Base-by-base conservation (phyloP, 371 early-diverging fungal species). In the Mucor ambiguus region DNA sequence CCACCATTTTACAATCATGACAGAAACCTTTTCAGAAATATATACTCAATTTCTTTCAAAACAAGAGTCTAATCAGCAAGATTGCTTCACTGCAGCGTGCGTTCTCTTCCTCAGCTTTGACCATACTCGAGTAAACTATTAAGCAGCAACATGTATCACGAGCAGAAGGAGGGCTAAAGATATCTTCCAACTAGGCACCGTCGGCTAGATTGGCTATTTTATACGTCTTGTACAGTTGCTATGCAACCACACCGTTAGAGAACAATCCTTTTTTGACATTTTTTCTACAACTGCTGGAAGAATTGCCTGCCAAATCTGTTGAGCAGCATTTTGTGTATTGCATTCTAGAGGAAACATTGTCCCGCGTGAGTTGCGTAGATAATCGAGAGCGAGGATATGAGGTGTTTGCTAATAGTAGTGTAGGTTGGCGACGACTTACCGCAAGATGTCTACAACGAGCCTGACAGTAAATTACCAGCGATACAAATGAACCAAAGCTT, bases 261-360 rank as follows among this genome's bases (percentile, higher is more conserved):
- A 54, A 59, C 9, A 83, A 83, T 57, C 83, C 83, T 2, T 83
- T 83, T 49, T 64, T 83, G 58, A 77, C 76, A 28, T 79, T 80
- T 26, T 83, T 83, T 54, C 44, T 83, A 55, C 76, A 80, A 43
- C 64, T 77, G 10, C 10, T 75, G 16, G 77, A 77, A 12, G 29
- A 67, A 11, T 46, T 69, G 54, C 67, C 69, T 12, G 37, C 58
- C 2, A 54, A 44, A n/a, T 16, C 54, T 33, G 38, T 73, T 22
- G 83, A 83, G 44, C 63, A 68, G 22, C 74, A 65, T 18, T 77
- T 78, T 70, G 71, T 83, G 4, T 64, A 71, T 30, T 74, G 76
- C 59, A 78, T 83, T 29, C 61, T 83, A 56, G 70, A 75, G 41
- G 73, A 79, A 11, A 54, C 67, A 16, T 57, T 77, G 30, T 58